phyloP scores from a whole-genome alignment of 805 yeast species.

The Metschnikowia koreensis region DNA sequence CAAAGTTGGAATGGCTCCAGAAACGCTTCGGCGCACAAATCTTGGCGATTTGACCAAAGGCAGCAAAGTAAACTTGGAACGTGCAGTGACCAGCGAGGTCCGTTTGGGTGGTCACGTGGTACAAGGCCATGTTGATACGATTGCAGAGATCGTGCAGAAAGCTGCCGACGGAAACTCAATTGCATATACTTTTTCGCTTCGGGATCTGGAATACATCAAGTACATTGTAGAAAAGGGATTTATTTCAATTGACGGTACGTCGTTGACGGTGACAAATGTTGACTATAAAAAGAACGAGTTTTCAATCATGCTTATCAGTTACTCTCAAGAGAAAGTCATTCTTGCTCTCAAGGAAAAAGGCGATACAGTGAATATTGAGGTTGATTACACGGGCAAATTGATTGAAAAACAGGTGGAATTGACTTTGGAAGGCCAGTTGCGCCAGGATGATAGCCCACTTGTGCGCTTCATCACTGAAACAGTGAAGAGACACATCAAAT shows the following conservation, averaged over 20 bases:
- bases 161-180: constrained; percentile 73
- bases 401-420: constrained; percentile 79
- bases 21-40: constrained; percentile 79
- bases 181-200: constrained; percentile 67
- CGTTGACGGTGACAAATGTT: constrained; percentile 82
- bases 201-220: constrained; percentile 58
- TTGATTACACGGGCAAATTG: constrained; percentile 89
- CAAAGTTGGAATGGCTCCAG: constrained; percentile 92
- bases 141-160: constrained; percentile 59
- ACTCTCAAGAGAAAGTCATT: constrained; percentile 80
- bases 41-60: constrained; percentile 61
- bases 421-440: constrained; percentile 53
- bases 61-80: constrained; percentile 75
- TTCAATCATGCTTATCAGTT: constrained; percentile 86
- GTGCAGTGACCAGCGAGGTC: constrained; percentile 83
- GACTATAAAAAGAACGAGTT: constrained; percentile 58
- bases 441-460: constrained; percentile 48
- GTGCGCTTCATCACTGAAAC: constrained; percentile 42
- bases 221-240: constrained; percentile 96
- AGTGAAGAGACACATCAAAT: constrained; percentile 23
- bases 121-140: constrained; percentile 95
- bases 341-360: constrained; percentile 65
- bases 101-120: constrained; percentile 97
- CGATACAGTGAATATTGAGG: constrained; percentile 82
- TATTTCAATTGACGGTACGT: constrained; percentile 88